phyloP scores from a whole-genome alignment of 2,329 filamentous ascomycete species.

The Talaromyces funiculosus region DNA sequence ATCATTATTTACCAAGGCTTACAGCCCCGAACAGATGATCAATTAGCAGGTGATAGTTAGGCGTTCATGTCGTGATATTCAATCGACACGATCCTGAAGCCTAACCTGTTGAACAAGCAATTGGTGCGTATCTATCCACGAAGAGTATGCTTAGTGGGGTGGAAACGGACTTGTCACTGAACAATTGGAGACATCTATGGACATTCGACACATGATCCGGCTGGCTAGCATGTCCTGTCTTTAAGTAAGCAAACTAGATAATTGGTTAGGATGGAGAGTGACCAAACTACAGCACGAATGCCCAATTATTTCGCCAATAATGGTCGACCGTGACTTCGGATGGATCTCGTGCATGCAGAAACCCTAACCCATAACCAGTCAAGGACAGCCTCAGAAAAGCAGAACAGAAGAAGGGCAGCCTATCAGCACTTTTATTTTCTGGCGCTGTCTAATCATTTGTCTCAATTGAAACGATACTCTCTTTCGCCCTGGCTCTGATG shows the following conservation, averaged over 20 bases:
- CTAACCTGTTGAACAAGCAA: neutral
- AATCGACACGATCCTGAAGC: neutral
- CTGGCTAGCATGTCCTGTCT: neutral
- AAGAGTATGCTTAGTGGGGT: neutral
- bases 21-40: neutral
- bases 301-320: conserved; percentile 21
- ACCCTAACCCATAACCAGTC: neutral
- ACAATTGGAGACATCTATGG: neutral
- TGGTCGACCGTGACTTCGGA: neutral
- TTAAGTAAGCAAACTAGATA: neutral
- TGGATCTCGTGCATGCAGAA: conserved; percentile 11
- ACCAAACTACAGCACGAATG: conserved; percentile 22
- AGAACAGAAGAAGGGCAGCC: conserved; percentile 11
- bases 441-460: neutral
- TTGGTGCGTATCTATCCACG: too few relatives aligned
- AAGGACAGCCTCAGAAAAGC: neutral
- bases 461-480: neutral
- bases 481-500: neutral
- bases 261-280: neutral
- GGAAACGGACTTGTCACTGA: neutral
- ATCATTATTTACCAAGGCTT: neutral
- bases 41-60: neutral
- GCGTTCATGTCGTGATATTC: neutral
- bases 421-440: neutral
- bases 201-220: neutral